Percentiles rank a stretch among this genome's conserved stretches.
These are phyloP conservation scores for Talaromyces funiculosus DNA, from an alignment of 2,329 filamentous ascomycete genomes.

Conservation along the genomic window DNA sequence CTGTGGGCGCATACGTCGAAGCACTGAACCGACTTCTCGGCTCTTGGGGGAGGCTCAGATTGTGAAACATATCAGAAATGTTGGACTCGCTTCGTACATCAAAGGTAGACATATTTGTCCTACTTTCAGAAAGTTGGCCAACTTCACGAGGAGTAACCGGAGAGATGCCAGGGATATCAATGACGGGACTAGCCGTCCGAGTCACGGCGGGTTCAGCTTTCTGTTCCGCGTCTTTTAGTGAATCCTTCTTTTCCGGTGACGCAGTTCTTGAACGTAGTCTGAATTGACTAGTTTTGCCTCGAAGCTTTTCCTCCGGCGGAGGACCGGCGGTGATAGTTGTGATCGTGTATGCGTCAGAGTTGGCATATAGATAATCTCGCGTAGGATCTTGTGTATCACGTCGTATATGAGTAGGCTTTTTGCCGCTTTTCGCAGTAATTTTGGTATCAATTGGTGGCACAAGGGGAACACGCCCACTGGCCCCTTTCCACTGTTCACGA, in stretches of 20 bases:
- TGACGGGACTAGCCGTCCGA: background rate
- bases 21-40: conserved; percentile 57
- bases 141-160: background rate
- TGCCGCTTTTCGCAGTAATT: background rate
- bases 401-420: conserved; percentile 29
- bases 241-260: background rate
- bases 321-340: conserved; percentile 12
- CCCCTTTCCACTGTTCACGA: conserved; percentile 61
- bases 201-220: background rate
- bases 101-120: background rate
- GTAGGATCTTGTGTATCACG: conserved; percentile 31
- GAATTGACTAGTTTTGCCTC: conserved; percentile 7
- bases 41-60: conserved; percentile 44
- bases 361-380: background rate
- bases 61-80: conserved; percentile 28
- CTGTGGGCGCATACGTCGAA: conserved; percentile 10
- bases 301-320: conserved; percentile 6
- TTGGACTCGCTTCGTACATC: conserved; percentile 7
- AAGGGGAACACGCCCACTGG: conserved; percentile 61
- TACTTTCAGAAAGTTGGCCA: background rate
- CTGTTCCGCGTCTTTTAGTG: background rate
- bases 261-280: conserved; percentile 5
- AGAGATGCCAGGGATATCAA: background rate
- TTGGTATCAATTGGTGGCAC: conserved; percentile 61
- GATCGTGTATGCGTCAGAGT: conserved; percentile 10